Base-by-base conservation (phyloP, 345 rosid species). In the Corchorus olitorius region DNA sequence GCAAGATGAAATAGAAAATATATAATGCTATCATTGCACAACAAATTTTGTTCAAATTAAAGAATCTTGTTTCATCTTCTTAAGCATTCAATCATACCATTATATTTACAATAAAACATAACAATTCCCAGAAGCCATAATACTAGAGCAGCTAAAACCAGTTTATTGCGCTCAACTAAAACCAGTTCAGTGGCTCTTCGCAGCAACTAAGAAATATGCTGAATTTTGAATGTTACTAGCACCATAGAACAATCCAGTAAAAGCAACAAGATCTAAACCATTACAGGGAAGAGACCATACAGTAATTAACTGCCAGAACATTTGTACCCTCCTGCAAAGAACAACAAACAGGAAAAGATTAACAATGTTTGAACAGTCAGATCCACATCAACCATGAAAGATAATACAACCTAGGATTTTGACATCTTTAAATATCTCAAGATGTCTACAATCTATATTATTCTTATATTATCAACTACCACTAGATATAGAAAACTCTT, bases 311-410 rank as follows among this genome's bases (percentile, higher is more conserved):
- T 19, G 97, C 94, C 83, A 94, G 84, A 77, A 94, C 79, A 82
- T 87, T 89, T 78, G 80, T 87, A 78, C 98, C 98, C 74, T 91
- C 94, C 97, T 93, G 88, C 81, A 84, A 67, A n/a, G 3, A 59
- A 14, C 12, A 22, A 33, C 0, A 3, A 3, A 76, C 10, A 54
- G n/a, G 39, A 39, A 62, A 34, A 4, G 35, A 16, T 45, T 45
- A 45, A 45, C 48, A 45, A 7, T 45, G 48, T 6, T 45, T 45
- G 8, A 8, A 8, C 48, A 45, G 9, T 45, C 48, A 45, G 48
- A 8, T 45, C 48, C 1, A 45, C 10, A 45, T 45, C 37, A 62
- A 62, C 11, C 17, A 62, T 45, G 6, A 39, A 62, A 33, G 35
- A 39, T 11, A 34, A 2, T 33, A 14, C 5, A 34, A 34, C n/a